Evolutionary conservation across 192 early-diverging fungal genomes (phyloP).

Genomic region (Phlyctochytrium arcticum): DNA sequence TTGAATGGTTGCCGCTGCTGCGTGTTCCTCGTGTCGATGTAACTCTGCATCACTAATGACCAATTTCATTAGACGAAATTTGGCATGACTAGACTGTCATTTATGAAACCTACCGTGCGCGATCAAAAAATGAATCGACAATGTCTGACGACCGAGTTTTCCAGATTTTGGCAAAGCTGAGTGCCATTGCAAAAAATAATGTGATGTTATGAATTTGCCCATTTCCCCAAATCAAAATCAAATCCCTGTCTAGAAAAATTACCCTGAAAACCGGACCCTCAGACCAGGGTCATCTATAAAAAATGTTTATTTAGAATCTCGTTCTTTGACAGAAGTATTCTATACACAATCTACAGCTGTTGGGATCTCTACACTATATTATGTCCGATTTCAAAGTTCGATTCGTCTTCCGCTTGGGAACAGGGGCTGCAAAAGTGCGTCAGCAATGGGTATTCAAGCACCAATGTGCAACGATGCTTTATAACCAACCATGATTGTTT

Average conservation of each 20-base stretch:
- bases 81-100: too few relatives aligned
- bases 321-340: too few relatives aligned
- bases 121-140: constrained; percentile 14
- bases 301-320: too few relatives aligned
- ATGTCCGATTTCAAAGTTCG: constrained; percentile 71
- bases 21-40: constrained; percentile 20
- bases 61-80: neutral
- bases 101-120: neutral
- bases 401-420: constrained; percentile 82
- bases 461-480: neutral
- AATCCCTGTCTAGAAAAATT: too few relatives aligned
- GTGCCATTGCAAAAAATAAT: constrained; percentile 19
- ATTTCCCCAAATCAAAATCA: too few relatives aligned
- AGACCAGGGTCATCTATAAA: too few relatives aligned
- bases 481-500: constrained; percentile 70
- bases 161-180: constrained; percentile 14
- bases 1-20: constrained; percentile 32
- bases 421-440: constrained; percentile 58
- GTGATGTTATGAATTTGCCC: too few relatives aligned
- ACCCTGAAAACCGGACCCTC: too few relatives aligned
- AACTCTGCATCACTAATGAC: constrained; percentile 30
- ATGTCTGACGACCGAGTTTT: constrained; percentile 2
- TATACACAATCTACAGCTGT: too few relatives aligned
- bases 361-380: too few relatives aligned
- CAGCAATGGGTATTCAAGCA: neutral